A percentile compares a stretch with the other conserved stretches of the same genome.
Conservation (phyloP, 106 monocot species). For the Dioscorea zingiberensis region DNA sequence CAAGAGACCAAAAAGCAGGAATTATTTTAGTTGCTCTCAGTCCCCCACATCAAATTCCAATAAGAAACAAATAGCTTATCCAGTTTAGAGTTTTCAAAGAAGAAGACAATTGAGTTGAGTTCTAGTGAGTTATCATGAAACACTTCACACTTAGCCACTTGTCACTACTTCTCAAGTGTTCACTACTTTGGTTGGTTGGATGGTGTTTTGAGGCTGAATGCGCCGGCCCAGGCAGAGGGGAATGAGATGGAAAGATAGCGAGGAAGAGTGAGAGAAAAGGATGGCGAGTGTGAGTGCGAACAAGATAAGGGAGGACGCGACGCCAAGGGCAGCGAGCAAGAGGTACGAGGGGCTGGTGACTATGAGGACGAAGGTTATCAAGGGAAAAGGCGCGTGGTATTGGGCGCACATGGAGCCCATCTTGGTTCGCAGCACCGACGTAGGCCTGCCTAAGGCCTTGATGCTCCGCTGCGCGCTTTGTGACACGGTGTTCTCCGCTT, state of each 20-base stretch:
- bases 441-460: constrained; percentile 70
- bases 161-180: neutral
- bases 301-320: constrained; percentile 28
- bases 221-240: constrained; percentile 12
- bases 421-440: constrained; percentile 45
- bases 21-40: neutral
- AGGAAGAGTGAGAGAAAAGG: too few relatives aligned
- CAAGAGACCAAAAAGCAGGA: constrained; percentile 11
- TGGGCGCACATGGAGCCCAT: constrained; percentile 89
- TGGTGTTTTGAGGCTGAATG: too few relatives aligned
- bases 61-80: neutral
- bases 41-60: constrained; percentile 7
- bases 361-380: constrained; percentile 69
- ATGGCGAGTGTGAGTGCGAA: neutral
- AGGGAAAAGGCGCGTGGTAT: constrained; percentile 97
- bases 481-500: constrained; percentile 85
- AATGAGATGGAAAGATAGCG: too few relatives aligned
- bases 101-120: too few relatives aligned
- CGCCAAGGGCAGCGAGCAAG: constrained; percentile 45
- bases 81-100: too few relatives aligned
- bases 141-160: too few relatives aligned
- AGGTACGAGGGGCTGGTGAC: constrained; percentile 65
- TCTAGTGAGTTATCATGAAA: too few relatives aligned
- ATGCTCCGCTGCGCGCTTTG: constrained; percentile 90
- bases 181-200: neutral